These are phyloP conservation scores for Capronia americana DNA, from an alignment of 2,329 filamentous ascomycete species.

Conservation along the genomic window DNA sequence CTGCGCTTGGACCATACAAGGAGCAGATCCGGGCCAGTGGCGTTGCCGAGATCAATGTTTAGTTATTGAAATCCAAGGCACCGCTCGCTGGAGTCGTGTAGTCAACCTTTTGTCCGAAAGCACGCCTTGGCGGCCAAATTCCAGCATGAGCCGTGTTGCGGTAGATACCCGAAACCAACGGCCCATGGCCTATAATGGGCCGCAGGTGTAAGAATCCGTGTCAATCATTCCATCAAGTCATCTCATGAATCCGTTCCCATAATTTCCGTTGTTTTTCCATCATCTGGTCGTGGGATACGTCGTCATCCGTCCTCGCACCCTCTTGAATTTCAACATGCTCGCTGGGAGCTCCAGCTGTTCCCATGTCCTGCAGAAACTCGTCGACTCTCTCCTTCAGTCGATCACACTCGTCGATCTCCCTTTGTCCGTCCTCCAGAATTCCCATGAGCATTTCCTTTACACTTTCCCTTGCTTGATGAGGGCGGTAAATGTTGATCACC, in stretches of 20 bases:
- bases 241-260: constrained; percentile 50
- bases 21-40: constrained; percentile 46
- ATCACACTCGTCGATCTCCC: constrained; percentile 79
- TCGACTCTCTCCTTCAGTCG: constrained; percentile 73
- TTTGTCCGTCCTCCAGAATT: constrained; percentile 73
- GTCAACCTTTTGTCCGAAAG: background rate
- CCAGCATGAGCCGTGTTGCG: background rate
- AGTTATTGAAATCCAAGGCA: constrained; percentile 27
- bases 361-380: constrained; percentile 45
- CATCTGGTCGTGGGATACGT: constrained; percentile 38
- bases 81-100: background rate
- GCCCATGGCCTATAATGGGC: background rate
- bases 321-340: constrained; percentile 24
- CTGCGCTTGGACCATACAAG: constrained; percentile 57
- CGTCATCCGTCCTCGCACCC: background rate
- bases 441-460: constrained; percentile 88
- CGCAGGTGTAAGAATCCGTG: background rate
- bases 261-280: constrained; percentile 45
- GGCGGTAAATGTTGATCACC: constrained; percentile 90
- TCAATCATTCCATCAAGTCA: constrained; percentile 32
- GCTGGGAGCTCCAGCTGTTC: constrained; percentile 23
- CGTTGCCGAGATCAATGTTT: constrained; percentile 51
- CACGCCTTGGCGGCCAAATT: background rate
- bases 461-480: constrained; percentile 88
- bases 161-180: background rate